Evolutionary conservation across 192 early-diverging fungal species (phyloP).

Genomic region (Coemansia sp.): DNA sequence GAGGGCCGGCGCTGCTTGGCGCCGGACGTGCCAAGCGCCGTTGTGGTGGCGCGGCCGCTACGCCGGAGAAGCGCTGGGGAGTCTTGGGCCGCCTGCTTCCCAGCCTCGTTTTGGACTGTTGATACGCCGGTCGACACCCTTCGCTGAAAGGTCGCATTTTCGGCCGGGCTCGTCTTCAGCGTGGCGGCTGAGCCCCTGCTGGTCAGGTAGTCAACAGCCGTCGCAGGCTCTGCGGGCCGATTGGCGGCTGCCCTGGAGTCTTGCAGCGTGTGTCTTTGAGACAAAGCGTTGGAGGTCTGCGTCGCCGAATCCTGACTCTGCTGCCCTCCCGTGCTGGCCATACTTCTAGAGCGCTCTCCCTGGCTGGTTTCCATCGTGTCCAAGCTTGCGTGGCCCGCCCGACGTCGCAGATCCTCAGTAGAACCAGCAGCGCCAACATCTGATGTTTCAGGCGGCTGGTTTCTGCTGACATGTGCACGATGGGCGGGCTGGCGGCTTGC

Average conservation of each 20-base stretch:
- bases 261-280: not conserved
- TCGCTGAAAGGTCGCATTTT: not conserved
- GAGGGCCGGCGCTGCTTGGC: conserved; percentile 7
- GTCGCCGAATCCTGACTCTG: not conserved
- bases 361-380: not conserved
- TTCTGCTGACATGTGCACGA: not conserved
- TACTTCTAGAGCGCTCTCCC: not conserved
- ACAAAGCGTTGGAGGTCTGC: not conserved
- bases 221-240: not conserved
- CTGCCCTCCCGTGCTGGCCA: not conserved
- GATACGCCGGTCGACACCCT: not conserved
- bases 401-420: not conserved
- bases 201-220: conserved; percentile 3
- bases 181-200: not conserved
- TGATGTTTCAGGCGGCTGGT: not conserved
- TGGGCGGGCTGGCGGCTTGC: conserved; percentile 15
- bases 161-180: not conserved
- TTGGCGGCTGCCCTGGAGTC: not conserved
- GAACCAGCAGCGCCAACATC: not conserved
- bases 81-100: not conserved
- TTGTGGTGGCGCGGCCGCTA: conserved; percentile 7
- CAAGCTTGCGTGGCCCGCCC: not conserved
- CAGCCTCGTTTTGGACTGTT: not conserved
- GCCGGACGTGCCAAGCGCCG: conserved; percentile 11
- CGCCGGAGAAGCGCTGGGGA: not conserved